Evolutionary conservation across 164 flowering plant genomes (phyloP).

Genomic region (Nymphaea colorata): DNA sequence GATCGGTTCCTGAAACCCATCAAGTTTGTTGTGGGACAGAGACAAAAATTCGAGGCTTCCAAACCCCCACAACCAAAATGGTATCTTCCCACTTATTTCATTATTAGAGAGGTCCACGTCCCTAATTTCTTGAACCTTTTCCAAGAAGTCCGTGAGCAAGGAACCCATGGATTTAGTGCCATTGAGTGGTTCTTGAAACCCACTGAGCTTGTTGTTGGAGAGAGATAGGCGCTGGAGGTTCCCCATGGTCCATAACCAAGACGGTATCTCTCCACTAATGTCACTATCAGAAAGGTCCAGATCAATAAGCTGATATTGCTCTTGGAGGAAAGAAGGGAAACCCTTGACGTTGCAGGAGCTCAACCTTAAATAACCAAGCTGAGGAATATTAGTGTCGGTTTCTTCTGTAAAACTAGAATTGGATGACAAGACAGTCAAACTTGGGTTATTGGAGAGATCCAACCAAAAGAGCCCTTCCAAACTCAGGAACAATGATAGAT

Average conservation of each 20-base stretch:
- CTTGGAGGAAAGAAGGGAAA: slow-evolving; percentile 24
- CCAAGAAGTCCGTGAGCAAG: too few relatives aligned
- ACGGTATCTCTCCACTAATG: slow-evolving; percentile 27
- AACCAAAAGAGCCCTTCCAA: slow-evolving; percentile 17
- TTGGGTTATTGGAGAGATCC: slow-evolving; percentile 25
- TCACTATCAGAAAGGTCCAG: slow-evolving; percentile 41
- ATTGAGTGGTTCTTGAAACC: too few relatives aligned
- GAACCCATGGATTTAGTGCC: too few relatives aligned
- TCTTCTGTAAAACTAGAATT: neutral
- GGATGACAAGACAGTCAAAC: slow-evolving; percentile 1
- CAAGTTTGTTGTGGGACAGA: slow-evolving; percentile 39
- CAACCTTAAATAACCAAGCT: slow-evolving; percentile 20
- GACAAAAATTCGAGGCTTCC: neutral
- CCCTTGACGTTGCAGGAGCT: slow-evolving; percentile 24
- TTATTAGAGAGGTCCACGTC: too few relatives aligned
- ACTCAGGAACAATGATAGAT: slow-evolving; percentile 4
- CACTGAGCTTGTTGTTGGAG: too few relatives aligned
- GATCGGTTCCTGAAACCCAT: slow-evolving; percentile 24
- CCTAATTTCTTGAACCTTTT: too few relatives aligned
- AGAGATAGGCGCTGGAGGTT: too few relatives aligned
- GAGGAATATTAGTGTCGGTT: slow-evolving; percentile 9
- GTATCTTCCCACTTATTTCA: too few relatives aligned
- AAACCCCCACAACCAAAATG: slow-evolving; percentile 16
- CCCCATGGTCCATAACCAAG: neutral
- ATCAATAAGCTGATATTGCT: slow-evolving; percentile 12